Evolutionary conservation across 2,329 filamentous ascomycete species (phyloP).

Genomic region (Amphichorda felina): DNA sequence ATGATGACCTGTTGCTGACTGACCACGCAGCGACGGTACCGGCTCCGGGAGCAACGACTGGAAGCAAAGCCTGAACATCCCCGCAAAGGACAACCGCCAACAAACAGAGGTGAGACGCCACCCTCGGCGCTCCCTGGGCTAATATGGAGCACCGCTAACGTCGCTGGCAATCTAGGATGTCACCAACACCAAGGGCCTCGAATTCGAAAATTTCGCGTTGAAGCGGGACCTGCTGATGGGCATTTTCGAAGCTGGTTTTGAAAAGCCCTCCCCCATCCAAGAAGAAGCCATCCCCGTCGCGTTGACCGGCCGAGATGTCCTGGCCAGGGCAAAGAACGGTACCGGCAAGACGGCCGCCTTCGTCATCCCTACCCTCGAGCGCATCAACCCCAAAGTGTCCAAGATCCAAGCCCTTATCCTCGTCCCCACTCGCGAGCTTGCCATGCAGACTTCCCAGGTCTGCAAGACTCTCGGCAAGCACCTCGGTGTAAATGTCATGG

Average conservation of each 20-base stretch:
- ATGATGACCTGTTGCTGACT: not conserved
- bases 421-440: constrained; percentile 91
- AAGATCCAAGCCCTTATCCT: constrained; percentile 96
- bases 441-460: constrained; percentile 96
- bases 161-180: constrained; percentile 61
- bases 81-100: constrained; percentile 61
- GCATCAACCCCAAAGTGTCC: constrained; percentile 90
- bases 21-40: constrained; percentile 29
- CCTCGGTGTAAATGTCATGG: constrained; percentile 96
- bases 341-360: constrained; percentile 98
- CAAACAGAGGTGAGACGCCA: constrained; percentile 77
- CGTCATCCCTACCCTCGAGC: constrained; percentile 88
- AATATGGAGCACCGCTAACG: too few species aligned
- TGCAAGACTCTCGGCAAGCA: constrained; percentile 98
- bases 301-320: constrained; percentile 85
- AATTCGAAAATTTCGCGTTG: constrained; percentile 94
- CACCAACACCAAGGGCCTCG: constrained; percentile 91
- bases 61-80: constrained; percentile 62
- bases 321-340: constrained; percentile 95
- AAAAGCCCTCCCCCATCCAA: constrained; percentile 97
- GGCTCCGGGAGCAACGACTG: constrained; percentile 42
- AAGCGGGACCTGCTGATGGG: constrained; percentile 96
- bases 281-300: constrained; percentile 98
- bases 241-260: constrained; percentile 97
- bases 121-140: too few species aligned